A percentile compares a stretch with the other conserved stretches of the same genome.
Evolutionary conservation across 352 stramenopile species (phyloP).

Genomic region (Pythium phragmitis): DNA sequence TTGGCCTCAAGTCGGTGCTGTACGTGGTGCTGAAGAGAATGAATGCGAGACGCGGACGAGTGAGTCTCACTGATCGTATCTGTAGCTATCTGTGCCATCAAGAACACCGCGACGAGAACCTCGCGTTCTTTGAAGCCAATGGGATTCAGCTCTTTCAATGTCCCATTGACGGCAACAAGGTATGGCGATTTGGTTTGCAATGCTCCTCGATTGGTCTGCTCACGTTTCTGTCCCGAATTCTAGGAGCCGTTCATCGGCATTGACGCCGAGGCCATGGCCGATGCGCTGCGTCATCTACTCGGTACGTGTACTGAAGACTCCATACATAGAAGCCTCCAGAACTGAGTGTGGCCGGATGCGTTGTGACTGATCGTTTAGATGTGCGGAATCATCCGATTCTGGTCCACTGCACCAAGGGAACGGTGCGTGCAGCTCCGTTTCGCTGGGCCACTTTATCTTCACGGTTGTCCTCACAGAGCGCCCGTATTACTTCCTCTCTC

Average conservation of each 20-base stretch:
- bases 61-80: slow-evolving; percentile 4
- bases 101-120: slow-evolving; percentile 78
- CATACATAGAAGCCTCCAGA: neutral
- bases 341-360: neutral
- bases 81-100: slow-evolving; percentile 81
- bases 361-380: slow-evolving; percentile 32
- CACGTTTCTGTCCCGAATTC: neutral
- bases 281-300: slow-evolving; percentile 73
- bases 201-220: neutral
- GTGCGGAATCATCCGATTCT: slow-evolving; percentile 87
- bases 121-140: slow-evolving; percentile 80
- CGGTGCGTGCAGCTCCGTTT: slow-evolving; percentile 32
- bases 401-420: slow-evolving; percentile 89
- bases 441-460: neutral
- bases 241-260: slow-evolving; percentile 90
- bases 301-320: slow-evolving; percentile 28
- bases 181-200: slow-evolving; percentile 8
- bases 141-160: slow-evolving; percentile 82
- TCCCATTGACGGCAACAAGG: slow-evolving; percentile 89
- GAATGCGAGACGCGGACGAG: neutral
- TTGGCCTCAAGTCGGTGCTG: slow-evolving; percentile 85
- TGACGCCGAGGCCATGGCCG: slow-evolving; percentile 75
- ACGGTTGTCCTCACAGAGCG: no score
- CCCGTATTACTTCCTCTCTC: neutral
- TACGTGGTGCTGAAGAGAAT: slow-evolving; percentile 34